phyloP scores from a whole-genome alignment of 371 early-diverging fungal genomes.

The Mucor velutinosus region DNA sequence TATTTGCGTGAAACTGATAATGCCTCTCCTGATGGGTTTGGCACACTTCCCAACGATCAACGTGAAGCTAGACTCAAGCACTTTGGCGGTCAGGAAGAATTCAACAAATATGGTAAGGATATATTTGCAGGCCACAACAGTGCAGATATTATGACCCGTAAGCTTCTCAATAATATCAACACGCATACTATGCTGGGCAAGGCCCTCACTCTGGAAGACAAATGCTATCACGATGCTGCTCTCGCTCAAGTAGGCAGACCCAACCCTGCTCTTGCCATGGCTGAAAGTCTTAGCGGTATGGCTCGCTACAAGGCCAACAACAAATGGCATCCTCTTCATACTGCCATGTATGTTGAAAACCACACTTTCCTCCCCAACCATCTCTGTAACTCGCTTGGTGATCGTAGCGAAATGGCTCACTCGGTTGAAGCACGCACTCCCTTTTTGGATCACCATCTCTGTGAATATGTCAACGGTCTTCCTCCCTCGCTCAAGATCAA shows the following conservation, averaged over 20 bases:
- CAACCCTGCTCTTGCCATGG: conserved; percentile 8
- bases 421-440: conserved; percentile 31
- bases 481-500: conserved; percentile 29
- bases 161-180: conserved; percentile 9
- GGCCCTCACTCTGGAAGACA: neutral
- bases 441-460: conserved; percentile 24
- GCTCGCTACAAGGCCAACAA: conserved; percentile 18
- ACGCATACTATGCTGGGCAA: neutral
- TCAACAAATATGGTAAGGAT: neutral
- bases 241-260: conserved; percentile 11
- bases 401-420: conserved; percentile 33
- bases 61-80: neutral
- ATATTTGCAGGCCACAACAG: neutral
- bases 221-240: neutral
- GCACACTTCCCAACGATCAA: conserved; percentile 4
- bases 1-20: conserved; percentile 25
- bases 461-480: conserved; percentile 27
- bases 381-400: conserved; percentile 26
- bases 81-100: neutral
- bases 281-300: conserved; percentile 16
- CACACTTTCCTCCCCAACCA: conserved; percentile 22
- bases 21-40: conserved; percentile 21
- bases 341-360: conserved; percentile 23
- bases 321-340: conserved; percentile 32
- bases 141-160: neutral